Evolutionary conservation across 352 stramenopile species (phyloP), one percentile per base, ranked within the genome.

Genomic region (Globisporangium ultimum): DNA sequence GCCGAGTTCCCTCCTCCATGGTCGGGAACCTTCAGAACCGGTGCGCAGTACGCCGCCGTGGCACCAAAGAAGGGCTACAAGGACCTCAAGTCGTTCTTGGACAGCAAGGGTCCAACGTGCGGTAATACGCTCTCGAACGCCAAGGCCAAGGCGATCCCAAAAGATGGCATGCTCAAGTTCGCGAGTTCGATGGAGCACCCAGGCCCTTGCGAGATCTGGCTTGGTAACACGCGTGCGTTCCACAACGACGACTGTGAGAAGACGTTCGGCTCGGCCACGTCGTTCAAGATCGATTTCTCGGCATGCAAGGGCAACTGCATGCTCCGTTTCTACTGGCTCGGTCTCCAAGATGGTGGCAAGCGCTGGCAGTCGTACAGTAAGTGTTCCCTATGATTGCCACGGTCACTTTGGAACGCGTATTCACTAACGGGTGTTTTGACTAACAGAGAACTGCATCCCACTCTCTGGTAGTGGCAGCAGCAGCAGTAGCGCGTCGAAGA

Each of bases 281-380:
- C 22, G 12, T 58, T 21, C 21, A 58, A 65, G 0, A 60, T 84
- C 0, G 71, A 84, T 46, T 81, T 64, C 18, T 71, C 71, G 18
- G 64, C 66, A 4, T 84, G 74, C 58, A 60, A 64, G 14, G 61
- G 59, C 15, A 54, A 63, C 18, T 84, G 69, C 68, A 66, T 63
- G 28, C 49, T 84, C 18, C 58, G 67, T 1, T 78, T 80, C 54
- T 84, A 77, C 66, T 84, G 74, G 74, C 55, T 84, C 21, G 69
- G 12, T 3, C 70, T 84, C 45, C 69, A 84, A 51, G 68, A 72
- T n/a, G 13, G 22, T 1, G 53, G 53, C 17, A 48, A 11, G 13
- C 58, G 63, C 56, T 84, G 67, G 64, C 74, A 81, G 45, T 61
- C 65, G 32, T 84, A 80, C 64, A 71, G 73, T 76, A 61, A 38